These are phyloP conservation scores for Solanum peruvianum DNA, from an alignment of 257 asterid genomes.

Conservation along the genomic window DNA sequence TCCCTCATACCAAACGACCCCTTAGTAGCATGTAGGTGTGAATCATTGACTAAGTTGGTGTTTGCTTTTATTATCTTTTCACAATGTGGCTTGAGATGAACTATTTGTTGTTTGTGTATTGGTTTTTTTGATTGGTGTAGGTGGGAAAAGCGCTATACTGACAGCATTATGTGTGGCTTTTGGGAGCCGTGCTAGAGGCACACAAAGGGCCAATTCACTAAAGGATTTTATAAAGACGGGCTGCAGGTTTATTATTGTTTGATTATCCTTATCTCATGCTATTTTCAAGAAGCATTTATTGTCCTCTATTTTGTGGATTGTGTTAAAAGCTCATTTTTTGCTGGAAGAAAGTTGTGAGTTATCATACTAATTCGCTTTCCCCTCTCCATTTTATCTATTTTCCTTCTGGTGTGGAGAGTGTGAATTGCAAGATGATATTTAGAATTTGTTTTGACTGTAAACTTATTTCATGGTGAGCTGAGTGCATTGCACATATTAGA, in stretches of 20 bases:
- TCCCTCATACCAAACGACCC: not conserved
- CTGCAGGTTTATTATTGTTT: slow-evolving; percentile 47
- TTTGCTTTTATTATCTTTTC: not conserved
- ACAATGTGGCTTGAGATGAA: not conserved
- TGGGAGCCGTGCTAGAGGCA: slow-evolving; percentile 90
- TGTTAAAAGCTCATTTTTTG: not conserved
- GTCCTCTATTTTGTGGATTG: not conserved
- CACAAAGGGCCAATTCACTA: slow-evolving; percentile 72
- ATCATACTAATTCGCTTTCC: not conserved
- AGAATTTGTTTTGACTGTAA: not conserved
- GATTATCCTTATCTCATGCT: not conserved
- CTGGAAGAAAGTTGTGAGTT: not conserved
- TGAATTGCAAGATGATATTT: not conserved
- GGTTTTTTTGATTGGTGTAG: slow-evolving; percentile 14
- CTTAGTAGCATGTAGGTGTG: not conserved
- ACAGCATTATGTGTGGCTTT: slow-evolving; percentile 90
- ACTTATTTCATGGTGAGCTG: not conserved
- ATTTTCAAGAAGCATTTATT: not conserved
- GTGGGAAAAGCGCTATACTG: slow-evolving; percentile 93
- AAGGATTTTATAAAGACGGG: slow-evolving; percentile 89
- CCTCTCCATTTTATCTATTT: not conserved
- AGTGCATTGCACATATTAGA: not conserved
- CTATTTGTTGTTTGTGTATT: not conserved
- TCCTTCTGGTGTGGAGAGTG: not conserved
- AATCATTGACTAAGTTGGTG: not conserved